A percentile compares a stretch with the other conserved stretches of the same genome.
phyloP scores from a whole-genome alignment of 192 early-diverging fungal species.

The Podochytrium sp. region DNA sequence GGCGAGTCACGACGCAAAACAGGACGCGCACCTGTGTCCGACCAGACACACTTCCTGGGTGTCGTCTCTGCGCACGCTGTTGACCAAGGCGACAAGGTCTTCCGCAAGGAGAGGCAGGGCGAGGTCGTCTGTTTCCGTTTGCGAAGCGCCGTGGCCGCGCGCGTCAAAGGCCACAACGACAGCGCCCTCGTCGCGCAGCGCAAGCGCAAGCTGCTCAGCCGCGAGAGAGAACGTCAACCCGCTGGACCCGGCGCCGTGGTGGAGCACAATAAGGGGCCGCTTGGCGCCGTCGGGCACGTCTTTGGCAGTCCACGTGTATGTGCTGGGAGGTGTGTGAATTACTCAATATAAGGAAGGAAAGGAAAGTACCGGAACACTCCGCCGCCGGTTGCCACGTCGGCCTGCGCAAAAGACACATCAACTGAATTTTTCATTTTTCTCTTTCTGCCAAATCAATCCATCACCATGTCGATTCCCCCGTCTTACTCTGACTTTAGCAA shows the following conservation, averaged over 20 bases:
- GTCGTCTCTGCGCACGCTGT: not conserved
- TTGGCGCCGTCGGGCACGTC: not conserved
- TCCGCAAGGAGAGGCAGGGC: not conserved
- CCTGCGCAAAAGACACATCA: not conserved
- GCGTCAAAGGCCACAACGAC: constrained; percentile 19
- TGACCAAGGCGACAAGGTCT: constrained; percentile 12
- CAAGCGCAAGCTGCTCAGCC: constrained; percentile 7
- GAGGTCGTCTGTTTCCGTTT: not conserved
- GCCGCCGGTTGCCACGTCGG: too few species aligned
- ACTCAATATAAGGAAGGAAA: not conserved
- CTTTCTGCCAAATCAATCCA: too few species aligned
- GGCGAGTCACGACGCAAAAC: too few species aligned
- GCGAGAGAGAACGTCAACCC: constrained; percentile 43
- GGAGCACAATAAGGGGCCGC: constrained; percentile 44
- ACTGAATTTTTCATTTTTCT: too few species aligned
- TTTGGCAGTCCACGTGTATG: not conserved
- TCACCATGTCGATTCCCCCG: constrained; percentile 3
- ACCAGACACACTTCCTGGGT: constrained; percentile 20
- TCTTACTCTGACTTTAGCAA: constrained; percentile 27
- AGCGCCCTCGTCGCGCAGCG: not conserved
- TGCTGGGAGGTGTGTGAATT: not conserved
- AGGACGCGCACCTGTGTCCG: constrained; percentile 13
- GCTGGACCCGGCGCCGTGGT: constrained; percentile 53
- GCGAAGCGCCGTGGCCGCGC: constrained; percentile 13
- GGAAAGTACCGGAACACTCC: not conserved